Evolutionary conservation across 2,329 filamentous ascomycete genomes (phyloP).

Genomic region (Endocalyx cinctus): DNA sequence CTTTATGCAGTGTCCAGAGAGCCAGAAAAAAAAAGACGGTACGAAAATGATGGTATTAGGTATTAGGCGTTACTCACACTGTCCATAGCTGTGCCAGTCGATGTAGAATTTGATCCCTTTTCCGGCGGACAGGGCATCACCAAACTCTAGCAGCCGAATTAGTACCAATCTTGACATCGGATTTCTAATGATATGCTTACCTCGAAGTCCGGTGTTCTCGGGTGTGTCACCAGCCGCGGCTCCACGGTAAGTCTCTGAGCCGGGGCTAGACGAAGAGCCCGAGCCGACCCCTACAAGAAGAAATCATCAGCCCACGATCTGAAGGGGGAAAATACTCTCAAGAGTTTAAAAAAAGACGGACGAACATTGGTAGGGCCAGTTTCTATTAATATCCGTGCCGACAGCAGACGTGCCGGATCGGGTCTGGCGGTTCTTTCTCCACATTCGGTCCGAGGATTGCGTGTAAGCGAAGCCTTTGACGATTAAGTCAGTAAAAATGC

Average conservation of each 20-base stretch:
- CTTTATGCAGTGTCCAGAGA: not conserved
- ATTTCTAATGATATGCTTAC: conserved; percentile 10
- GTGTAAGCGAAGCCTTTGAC: conserved; percentile 49
- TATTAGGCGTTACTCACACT: too few species aligned
- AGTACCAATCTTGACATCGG: conserved; percentile 2
- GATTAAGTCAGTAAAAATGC: conserved; percentile 9
- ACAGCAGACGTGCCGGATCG: conserved; percentile 34
- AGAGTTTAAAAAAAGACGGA: too few species aligned
- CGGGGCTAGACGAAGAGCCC: conserved; percentile 42
- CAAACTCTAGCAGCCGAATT: conserved; percentile 34
- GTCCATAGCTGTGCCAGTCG: conserved; percentile 26
- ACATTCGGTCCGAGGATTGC: conserved; percentile 44
- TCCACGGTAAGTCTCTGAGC: conserved; percentile 39
- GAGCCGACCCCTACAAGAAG: too few species aligned
- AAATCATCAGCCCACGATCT: too few species aligned
- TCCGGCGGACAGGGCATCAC: conserved; percentile 36
- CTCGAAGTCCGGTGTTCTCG: conserved; percentile 38
- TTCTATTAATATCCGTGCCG: conserved; percentile 48
- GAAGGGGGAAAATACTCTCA: too few species aligned
- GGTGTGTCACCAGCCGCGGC: conserved; percentile 37
- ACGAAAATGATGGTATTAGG: conserved; percentile 9
- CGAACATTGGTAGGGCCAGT: conserved; percentile 47
- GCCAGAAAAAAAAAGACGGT: not conserved
- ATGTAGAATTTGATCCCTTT: conserved; percentile 25
- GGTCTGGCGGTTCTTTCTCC: conserved; percentile 49